Evolutionary conservation across 495 filamentous ascomycete genomes (phyloP), one percentile per base, ranked within the genome.

Genomic region (Neurospora sp.): DNA sequence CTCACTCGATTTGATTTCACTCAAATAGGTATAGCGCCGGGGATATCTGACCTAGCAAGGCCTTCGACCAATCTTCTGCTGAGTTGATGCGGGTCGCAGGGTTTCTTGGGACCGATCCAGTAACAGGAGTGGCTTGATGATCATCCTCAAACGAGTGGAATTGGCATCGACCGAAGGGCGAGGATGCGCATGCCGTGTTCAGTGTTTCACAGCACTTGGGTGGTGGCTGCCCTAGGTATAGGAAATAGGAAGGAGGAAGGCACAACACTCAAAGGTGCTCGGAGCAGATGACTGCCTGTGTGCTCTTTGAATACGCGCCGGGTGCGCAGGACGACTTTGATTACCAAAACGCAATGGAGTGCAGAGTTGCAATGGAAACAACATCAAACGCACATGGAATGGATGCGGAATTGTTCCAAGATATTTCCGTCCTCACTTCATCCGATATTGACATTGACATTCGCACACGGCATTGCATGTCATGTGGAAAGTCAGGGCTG

Each of bases 371-470:
- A 48, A 46, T 71, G 40, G 23, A 44, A 48, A 48, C 41, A 71
- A 62, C 37, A 37, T 41, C 42, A 54, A 62, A 44, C 40, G 41
- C 73, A 76, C 76, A 76, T 78, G 77, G 76, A 70, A 35, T 62
- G 54, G 27, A 62, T 31, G 54, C 54, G 54, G 72, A 74, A 72
- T 72, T 76, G 70, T 70, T 74, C 72, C 38, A 73, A 39, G 35
- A 42, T 48, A 72, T 59, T 73, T 72, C 73, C 71, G 35, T 38
- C 39, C 46, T 59, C 27, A 31, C 76, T 23, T 75, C 75, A 76
- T 79, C 72, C 76, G 72, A 78, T 78, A 78, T 79, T 78, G 72
- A 74, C 41, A 37, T 27, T 76, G 72, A 39, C 75, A 75, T 76
- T 71, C 11, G 48, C 18, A 31, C 48, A 31, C 48, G 23, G 48